phyloP scores from a whole-genome alignment of 148 eudicot species.

The Selenicereus undatus region DNA sequence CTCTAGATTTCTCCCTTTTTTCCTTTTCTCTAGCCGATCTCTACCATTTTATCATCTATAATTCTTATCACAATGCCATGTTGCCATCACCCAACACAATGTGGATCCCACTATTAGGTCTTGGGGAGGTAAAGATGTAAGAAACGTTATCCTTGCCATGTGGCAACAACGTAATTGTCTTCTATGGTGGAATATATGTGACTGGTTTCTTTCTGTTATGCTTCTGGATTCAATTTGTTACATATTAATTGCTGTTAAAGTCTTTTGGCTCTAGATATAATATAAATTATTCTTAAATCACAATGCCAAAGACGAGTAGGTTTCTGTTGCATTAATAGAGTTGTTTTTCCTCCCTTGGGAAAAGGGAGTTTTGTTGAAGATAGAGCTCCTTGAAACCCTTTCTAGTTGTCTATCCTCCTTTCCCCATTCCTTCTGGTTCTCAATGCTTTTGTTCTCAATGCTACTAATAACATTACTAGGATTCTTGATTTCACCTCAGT shows the following conservation, averaged over 20 bases:
- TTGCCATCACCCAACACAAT: neutral
- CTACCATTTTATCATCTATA: neutral
- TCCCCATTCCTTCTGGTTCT: neutral
- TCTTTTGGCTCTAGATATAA: neutral
- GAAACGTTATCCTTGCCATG: neutral
- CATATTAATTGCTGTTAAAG: neutral
- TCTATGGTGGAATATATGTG: neutral
- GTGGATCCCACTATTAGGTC: neutral
- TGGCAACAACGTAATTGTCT: neutral
- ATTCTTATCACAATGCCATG: neutral
- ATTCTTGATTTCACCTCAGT: neutral
- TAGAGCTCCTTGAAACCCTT: neutral
- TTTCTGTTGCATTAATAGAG: neutral
- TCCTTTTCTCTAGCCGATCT: no score
- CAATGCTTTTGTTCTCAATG: neutral
- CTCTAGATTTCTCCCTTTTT: no score
- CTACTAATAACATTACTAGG: neutral
- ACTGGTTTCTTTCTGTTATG: no score
- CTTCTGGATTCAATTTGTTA: no score
- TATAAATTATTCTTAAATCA: neutral
- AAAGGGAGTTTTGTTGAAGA: neutral
- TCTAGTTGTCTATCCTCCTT: neutral
- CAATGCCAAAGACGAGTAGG: neutral
- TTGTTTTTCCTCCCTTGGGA: neutral
- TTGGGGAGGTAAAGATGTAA: neutral